Conservation (phyloP, 1,284 basidiomycete species). For the Trichosporon faecale region DNA sequence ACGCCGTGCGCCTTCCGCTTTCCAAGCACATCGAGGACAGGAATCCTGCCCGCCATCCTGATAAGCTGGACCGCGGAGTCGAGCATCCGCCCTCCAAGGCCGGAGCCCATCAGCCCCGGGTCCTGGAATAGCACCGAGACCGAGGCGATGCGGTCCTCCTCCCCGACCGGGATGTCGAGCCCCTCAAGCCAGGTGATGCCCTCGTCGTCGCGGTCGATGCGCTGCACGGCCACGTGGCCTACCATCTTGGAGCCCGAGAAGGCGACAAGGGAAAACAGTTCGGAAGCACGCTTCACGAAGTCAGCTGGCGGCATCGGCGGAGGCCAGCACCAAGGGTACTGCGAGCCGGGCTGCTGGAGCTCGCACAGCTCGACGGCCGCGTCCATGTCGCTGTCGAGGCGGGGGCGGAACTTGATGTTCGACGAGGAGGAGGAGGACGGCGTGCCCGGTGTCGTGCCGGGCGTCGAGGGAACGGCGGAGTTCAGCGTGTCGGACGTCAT, state of each 20-base stretch:
- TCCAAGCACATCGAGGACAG: neutral
- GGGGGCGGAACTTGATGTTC: neutral
- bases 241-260: neutral
- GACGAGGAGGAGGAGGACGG: neutral
- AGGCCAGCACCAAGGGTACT: constrained; percentile 6
- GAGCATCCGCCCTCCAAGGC: neutral
- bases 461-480: neutral
- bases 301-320: neutral
- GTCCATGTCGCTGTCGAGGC: neutral
- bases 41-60: neutral
- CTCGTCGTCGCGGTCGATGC: neutral
- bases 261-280: neutral
- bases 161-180: neutral
- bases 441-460: neutral
- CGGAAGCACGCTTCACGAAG: neutral
- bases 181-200: neutral
- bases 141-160: neutral
- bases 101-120: neutral
- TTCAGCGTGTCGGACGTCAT: neutral
- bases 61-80: neutral
- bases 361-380: neutral
- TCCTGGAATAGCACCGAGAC: neutral
- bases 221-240: neutral
- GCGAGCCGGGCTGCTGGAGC: neutral
- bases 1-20: neutral